Conservation (phyloP, 306 rosid species). For the Lathyrus oleraceus region DNA sequence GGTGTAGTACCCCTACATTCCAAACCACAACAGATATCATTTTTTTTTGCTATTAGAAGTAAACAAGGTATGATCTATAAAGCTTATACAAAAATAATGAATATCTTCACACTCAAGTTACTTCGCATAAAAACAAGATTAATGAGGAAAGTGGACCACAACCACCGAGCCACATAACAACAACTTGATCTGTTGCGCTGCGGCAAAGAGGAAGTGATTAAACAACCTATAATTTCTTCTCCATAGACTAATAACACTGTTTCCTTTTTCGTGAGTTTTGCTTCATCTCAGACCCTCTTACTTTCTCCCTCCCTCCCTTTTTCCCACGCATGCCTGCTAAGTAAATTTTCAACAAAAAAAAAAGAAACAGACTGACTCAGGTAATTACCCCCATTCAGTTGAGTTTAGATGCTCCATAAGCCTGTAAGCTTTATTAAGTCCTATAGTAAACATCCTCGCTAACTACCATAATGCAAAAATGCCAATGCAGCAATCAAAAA, state of each 20-base stretch:
- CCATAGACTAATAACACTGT: conserved; percentile 5
- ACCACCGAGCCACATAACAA: background rate
- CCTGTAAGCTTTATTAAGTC: background rate
- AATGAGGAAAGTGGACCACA: background rate
- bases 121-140: background rate
- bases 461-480: conserved; percentile 6
- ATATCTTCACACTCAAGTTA: background rate
- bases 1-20: background rate
- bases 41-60: conserved; percentile 25
- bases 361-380: background rate
- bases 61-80: conserved; percentile 8
- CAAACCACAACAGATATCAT: conserved; percentile 6
- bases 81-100: background rate
- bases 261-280: background rate
- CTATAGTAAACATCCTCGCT: background rate
- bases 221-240: conserved; percentile 19
- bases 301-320: background rate
- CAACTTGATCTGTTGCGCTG: background rate
- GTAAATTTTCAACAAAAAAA: background rate
- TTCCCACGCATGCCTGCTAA: background rate
- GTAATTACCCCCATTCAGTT: conserved; percentile 17
- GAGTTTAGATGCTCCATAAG: conserved; percentile 13
- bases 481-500: conserved; percentile 17
- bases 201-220: conserved; percentile 5
- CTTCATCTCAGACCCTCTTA: background rate